Conservation (phyloP, 208 protist genomes). For the Leishmania braziliensis region DNA sequence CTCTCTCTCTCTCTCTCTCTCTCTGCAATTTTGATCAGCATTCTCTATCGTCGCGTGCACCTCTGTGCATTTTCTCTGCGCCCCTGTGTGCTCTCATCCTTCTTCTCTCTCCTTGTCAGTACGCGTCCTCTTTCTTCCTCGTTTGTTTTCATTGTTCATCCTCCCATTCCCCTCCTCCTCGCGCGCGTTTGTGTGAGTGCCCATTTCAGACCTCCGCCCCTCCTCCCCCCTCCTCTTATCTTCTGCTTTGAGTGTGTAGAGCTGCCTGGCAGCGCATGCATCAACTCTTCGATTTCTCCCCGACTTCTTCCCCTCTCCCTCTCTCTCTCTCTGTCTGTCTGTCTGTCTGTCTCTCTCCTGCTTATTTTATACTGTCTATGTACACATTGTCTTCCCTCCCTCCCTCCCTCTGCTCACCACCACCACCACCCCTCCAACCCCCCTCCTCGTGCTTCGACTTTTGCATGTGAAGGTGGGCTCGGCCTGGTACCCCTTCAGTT, state of each 20-base stretch:
- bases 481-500: neutral
- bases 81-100: neutral
- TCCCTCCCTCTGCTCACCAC: neutral
- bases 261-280: too few species aligned
- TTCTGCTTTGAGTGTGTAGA: neutral
- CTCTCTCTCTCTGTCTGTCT: neutral
- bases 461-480: neutral
- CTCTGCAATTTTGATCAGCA: neutral
- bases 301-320: too few species aligned
- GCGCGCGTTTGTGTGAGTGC: constrained; percentile 5
- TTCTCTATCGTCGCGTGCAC: too few species aligned
- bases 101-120: neutral
- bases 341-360: neutral
- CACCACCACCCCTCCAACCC: neutral
- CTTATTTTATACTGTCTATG: neutral
- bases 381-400: neutral
- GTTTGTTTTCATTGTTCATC: neutral
- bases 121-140: neutral
- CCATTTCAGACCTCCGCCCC: neutral
- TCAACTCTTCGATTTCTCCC: neutral
- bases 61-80: neutral
- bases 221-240: neutral
- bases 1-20: constrained; percentile 3
- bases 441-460: neutral
- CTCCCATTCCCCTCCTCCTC: neutral